Evolutionary conservation across 139 green algal genomes (phyloP), one percentile per base, ranked within the genome.

Genomic region (Coelastrella sp.): DNA sequence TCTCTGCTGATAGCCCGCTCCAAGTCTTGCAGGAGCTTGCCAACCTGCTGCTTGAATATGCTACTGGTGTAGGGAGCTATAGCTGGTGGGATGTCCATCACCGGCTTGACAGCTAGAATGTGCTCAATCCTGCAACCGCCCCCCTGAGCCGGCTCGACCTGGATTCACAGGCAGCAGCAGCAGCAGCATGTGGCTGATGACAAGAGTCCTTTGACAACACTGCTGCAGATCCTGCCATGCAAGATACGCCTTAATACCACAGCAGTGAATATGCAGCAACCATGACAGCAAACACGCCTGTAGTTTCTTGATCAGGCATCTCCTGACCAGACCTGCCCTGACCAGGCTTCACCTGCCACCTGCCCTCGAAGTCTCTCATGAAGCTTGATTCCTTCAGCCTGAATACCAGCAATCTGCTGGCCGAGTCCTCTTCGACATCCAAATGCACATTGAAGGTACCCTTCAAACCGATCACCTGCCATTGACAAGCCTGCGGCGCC

Each of bases 291-390:
- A 14, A 72, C 15, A 72, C 63, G 12, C 12, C 12, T 72, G 63
- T 5, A 7, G 63, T 3, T 4, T 72, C 12, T 1, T 17, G 5
- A 17, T 72, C 0, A 22, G 1, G 3, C 4, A 3, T 22, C 63
- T 22, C 4, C 12, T 72, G 63, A 72, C 63, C 15, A 72, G 15
- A 4, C 3, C 63, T 14, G 0, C 12, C 4, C 4, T 72, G 63
- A 72, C 12, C 12, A 14, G 12, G 63, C 63, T 4, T 27, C 19
- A 95, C 91, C 73, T 90, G 74, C 94, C 94, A 96, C 1, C 78
- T 75, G 0, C 94, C 94, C 80, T 94, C 81, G 63, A 96, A 96
- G 78, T 92, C 92, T 4, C 68, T 78, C 93, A 96, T 95, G 90
- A 96, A 96, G 66, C 63, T 91, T 9, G 89, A 94, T 12, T 93